Evolutionary conservation across 805 yeast species (phyloP).

Genomic region (Candida pseudofarinosa): DNA sequence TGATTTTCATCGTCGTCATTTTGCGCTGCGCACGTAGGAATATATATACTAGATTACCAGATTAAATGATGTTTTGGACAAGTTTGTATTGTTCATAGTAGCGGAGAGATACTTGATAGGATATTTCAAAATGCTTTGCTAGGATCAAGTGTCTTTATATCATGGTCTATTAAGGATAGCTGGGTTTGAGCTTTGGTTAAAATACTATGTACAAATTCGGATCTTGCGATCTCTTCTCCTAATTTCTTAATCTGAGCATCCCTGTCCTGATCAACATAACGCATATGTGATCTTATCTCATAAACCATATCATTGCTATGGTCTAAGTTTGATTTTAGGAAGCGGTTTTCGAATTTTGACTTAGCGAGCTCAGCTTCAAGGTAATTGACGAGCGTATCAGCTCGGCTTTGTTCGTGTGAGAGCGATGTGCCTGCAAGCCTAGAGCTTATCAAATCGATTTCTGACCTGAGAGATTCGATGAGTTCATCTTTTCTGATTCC

Average conservation of each 20-base stretch:
- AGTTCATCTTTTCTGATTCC: slow-evolving; percentile 16
- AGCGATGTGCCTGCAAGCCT: not conserved
- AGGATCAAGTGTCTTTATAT: slow-evolving; percentile 15
- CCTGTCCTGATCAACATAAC: slow-evolving; percentile 13
- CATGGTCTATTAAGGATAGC: slow-evolving; percentile 7
- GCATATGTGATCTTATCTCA: slow-evolving; percentile 22
- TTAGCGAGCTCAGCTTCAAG: slow-evolving; percentile 28
- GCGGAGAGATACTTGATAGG: too few species aligned
- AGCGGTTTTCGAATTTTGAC: slow-evolving; percentile 32
- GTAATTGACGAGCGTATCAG: slow-evolving; percentile 7
- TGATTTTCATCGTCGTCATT: not conserved
- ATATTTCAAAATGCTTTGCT: slow-evolving; percentile 8
- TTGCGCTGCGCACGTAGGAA: not conserved
- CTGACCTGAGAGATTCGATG: not conserved
- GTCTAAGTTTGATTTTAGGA: slow-evolving; percentile 19
- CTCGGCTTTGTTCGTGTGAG: not conserved
- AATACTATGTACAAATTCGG: slow-evolving; percentile 2
- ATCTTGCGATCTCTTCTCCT: not conserved
- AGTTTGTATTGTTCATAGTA: too few species aligned
- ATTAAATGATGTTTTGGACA: too few species aligned
- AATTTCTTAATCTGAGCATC: not conserved
- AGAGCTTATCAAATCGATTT: not conserved
- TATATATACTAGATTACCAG: not conserved
- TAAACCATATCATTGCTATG: slow-evolving; percentile 15
- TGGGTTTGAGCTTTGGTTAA: slow-evolving; percentile 6